Base-by-base conservation (phyloP, 2,329 filamentous ascomycete genomes). In the Cadophora luteo-olivacea region DNA sequence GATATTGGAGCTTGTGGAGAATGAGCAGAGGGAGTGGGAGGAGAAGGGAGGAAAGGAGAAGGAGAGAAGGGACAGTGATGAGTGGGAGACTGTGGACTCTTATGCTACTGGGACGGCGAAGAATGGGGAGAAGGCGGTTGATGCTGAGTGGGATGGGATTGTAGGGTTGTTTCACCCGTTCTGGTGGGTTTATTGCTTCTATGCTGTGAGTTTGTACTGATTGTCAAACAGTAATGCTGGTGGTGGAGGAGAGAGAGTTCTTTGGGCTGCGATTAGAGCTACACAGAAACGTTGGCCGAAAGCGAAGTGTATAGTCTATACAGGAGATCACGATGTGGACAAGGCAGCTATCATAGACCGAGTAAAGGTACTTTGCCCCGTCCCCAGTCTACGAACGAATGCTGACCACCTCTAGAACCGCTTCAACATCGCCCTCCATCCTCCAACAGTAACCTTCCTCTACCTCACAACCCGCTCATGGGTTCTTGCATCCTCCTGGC, bases 151-250 rank as follows among this genome's bases (percentile, higher is more conserved):
- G 92, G 85, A 90, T 70, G 94, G 94, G 38, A 89, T 97, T 64
- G 88, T 98, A 71, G 96, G 93, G 58, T 98, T 99, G 85, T 97
- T 99, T 78, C 96, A 99, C 80, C 96, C 96, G 0, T 99, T 97
- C 80, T 98, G 96, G 92, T 95, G 83, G 54, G 70, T 57, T 12
- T 3, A 22, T 7, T 32, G 38, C 41, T 51, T 14, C n/a, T 25
- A 11, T 24, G 61, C 16, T 25, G 19, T 49, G 45, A 24, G 45
- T 14, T 36, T 25, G 14, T 24, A 9, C 38, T 63, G 14, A 58
- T 51, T 68, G 24, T 57, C 49, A 14, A 48, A 12, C 63, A 96
- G 92, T 81, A 98, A 99, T 82, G 96, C 96, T 62, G 96, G 96
- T 66, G 96, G 96, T 33, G 96, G 96, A 69, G 96, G 96, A 71